phyloP scores from a whole-genome alignment of 2,329 filamentous ascomycete species.

The Apiospora kogelbergensis region DNA sequence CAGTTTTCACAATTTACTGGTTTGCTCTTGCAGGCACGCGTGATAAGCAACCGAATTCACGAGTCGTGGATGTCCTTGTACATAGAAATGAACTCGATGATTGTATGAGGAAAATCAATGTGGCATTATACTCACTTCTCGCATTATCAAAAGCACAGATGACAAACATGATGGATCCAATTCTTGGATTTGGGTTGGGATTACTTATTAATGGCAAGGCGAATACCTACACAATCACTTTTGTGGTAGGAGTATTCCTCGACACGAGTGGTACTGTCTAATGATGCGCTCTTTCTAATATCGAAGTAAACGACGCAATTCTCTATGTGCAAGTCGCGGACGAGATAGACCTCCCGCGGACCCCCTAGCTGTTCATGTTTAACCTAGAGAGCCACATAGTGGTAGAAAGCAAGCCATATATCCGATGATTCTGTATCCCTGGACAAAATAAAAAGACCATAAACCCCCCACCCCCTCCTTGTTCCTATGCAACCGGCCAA shows the following conservation, averaged over 20 bases:
- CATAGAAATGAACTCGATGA: too few species aligned
- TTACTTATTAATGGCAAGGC: not conserved
- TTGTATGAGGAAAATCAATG: too few species aligned
- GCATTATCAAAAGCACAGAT: too few species aligned
- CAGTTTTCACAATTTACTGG: too few species aligned
- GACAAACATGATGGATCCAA: not conserved
- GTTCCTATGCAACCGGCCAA: constrained; percentile 12
- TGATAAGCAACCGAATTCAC: too few species aligned
- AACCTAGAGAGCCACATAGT: constrained; percentile 13
- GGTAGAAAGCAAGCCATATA: not conserved
- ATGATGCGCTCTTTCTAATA: constrained; percentile 7
- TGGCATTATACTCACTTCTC: too few species aligned
- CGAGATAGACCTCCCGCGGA: constrained; percentile 8
- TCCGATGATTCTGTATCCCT: constrained; percentile 2
- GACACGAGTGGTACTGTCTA: not conserved
- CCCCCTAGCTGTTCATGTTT: not conserved
- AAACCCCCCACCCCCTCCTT: not conserved
- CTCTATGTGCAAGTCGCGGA: constrained; percentile 15
- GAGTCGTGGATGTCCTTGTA: too few species aligned
- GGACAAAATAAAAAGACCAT: not conserved
- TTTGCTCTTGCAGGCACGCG: too few species aligned
- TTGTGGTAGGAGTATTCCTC: not conserved
- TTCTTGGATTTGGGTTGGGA: not conserved
- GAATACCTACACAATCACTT: not conserved
- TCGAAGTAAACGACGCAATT: not conserved